A percentile compares a stretch with the other conserved stretches of the same genome.
These are phyloP conservation scores for Ligustrum vulgare DNA, from an alignment of 257 asterid species.

Conservation along the genomic window DNA sequence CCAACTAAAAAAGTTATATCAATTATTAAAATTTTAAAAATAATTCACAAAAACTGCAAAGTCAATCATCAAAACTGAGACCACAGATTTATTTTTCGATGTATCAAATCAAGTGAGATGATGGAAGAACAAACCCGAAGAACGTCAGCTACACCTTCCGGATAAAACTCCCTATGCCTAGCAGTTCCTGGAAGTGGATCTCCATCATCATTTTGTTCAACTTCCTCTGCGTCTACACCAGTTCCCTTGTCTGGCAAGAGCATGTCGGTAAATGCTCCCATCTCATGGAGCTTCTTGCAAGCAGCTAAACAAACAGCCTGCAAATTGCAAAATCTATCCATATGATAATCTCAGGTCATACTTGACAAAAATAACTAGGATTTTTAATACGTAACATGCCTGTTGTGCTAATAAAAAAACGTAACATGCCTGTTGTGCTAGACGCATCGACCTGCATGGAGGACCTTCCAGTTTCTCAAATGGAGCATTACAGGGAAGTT, in stretches of 20 bases:
- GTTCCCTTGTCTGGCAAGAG: constrained; percentile 96
- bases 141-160: constrained; percentile 94
- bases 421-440: constrained; percentile 89
- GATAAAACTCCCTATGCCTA: constrained; percentile 97
- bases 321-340: constrained; percentile 24
- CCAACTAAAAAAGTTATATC: constrained; percentile 1
- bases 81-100: not conserved
- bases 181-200: constrained; percentile 97
- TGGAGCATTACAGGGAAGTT: constrained; percentile 98
- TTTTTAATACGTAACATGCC: constrained; percentile 48
- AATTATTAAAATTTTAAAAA: constrained; percentile 1
- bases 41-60: not conserved
- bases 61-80: constrained; percentile 14
- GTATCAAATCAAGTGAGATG: constrained; percentile 6
- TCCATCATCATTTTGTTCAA: constrained; percentile 83
- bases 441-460: constrained; percentile 88
- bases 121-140: constrained; percentile 66
- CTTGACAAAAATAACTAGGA: constrained; percentile 13
- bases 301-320: constrained; percentile 99
- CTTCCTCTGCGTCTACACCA: constrained; percentile 66
- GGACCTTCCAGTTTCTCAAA: constrained; percentile 96
- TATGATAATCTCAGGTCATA: constrained; percentile 11
- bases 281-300: constrained; percentile 98
- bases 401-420: constrained; percentile 82
- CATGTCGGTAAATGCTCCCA: constrained; percentile 99